Percentiles rank a stretch among this genome's conserved stretches.
Evolutionary conservation across 2,329 filamentous ascomycete genomes (phyloP).

Genomic region (Knufia fluminis): DNA sequence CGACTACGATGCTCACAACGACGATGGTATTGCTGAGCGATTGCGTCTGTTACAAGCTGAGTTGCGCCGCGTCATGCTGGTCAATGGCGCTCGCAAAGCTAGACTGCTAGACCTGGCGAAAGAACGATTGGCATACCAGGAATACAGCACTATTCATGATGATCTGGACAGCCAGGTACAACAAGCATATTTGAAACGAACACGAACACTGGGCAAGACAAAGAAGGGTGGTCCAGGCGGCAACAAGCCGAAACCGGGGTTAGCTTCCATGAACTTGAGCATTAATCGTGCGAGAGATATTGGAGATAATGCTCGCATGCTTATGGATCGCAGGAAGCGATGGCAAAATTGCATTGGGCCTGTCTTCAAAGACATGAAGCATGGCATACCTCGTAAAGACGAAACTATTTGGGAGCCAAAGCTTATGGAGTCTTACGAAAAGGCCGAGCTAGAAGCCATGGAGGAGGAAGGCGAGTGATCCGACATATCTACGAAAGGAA

Average conservation of each 20-base stretch:
- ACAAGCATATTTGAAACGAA: slow-evolving; percentile 89
- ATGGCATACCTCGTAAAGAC: slow-evolving; percentile 58
- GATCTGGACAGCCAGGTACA: slow-evolving; percentile 94
- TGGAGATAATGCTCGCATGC: slow-evolving; percentile 77
- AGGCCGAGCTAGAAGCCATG: slow-evolving; percentile 70
- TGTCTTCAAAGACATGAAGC: slow-evolving; percentile 76
- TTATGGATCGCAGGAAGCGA: slow-evolving; percentile 82
- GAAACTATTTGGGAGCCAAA: slow-evolving; percentile 68
- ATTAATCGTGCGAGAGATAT: slow-evolving; percentile 62
- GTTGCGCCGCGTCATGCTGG: slow-evolving; percentile 70
- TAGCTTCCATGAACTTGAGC: slow-evolving; percentile 37
- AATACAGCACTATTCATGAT: slow-evolving; percentile 93
- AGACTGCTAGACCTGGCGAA: slow-evolving; percentile 78
- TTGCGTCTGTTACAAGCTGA: slow-evolving; percentile 75
- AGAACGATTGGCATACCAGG: slow-evolving; percentile 90
- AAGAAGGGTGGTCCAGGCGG: slow-evolving; percentile 72
- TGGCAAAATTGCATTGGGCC: slow-evolving; percentile 89
- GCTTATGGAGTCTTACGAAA: slow-evolving; percentile 63
- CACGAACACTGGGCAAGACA: slow-evolving; percentile 84
- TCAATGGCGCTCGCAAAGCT: slow-evolving; percentile 85
- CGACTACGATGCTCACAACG: slow-evolving; percentile 80
- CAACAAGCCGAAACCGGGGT: slow-evolving; percentile 43
- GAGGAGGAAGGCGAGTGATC: slow-evolving; percentile 60
- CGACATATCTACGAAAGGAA: no score
- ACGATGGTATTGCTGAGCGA: slow-evolving; percentile 88